phyloP scores from a whole-genome alignment of 768 basidiomycete species.

The Aureoboletus auriporus region DNA sequence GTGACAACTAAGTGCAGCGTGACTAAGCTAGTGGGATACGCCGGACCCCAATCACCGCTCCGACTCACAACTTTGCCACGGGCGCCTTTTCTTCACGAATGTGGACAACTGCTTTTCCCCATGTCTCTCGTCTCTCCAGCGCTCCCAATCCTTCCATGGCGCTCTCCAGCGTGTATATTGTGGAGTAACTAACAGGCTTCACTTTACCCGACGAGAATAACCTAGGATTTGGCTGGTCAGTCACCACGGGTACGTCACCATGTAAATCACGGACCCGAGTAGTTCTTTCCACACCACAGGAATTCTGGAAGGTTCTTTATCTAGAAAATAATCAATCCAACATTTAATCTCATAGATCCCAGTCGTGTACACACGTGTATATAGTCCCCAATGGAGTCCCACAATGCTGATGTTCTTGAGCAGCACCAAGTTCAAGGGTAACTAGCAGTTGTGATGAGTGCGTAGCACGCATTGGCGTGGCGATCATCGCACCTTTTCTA shows the following conservation, averaged over 20 bases:
- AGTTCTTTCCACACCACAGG: constrained; percentile 69
- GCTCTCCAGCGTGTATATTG: constrained; percentile 63
- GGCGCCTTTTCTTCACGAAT: constrained; percentile 48
- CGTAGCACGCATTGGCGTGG: neutral
- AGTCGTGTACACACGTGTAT: constrained; percentile 47
- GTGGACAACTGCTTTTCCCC: constrained; percentile 82
- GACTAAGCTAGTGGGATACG: constrained; percentile 1
- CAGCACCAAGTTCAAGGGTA: constrained; percentile 79
- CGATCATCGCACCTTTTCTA: constrained; percentile 16
- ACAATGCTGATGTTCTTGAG: constrained; percentile 83
- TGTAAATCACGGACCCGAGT: constrained; percentile 44
- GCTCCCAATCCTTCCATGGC: constrained; percentile 68
- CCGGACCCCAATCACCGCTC: constrained; percentile 22
- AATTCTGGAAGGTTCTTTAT: constrained; percentile 62
- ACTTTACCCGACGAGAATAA: constrained; percentile 64
- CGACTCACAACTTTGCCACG: constrained; percentile 39
- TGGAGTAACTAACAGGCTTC: constrained; percentile 66
- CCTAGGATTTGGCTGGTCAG: constrained; percentile 31
- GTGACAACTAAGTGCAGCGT: neutral
- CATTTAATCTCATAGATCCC: neutral
- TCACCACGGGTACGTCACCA: neutral
- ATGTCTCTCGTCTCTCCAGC: constrained; percentile 80
- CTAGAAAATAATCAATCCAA: constrained; percentile 30
- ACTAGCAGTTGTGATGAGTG: constrained; percentile 36
- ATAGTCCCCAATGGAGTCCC: constrained; percentile 87